phyloP scores from a whole-genome alignment of 1,284 basidiomycete genomes.

The Austropuccinia psidii region DNA sequence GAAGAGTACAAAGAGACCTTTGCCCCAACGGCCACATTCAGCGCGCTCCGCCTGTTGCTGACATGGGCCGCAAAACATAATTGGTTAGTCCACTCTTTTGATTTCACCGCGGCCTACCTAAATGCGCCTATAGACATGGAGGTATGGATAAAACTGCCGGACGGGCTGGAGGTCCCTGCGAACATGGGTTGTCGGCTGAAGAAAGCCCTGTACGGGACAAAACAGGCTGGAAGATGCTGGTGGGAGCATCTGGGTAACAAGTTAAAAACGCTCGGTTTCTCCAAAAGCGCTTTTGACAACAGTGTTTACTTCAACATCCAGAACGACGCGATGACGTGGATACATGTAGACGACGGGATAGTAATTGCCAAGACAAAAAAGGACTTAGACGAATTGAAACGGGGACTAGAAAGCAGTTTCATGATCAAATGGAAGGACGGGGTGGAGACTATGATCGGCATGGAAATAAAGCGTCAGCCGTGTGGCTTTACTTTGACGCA shows the following conservation, averaged over 20 bases:
- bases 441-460: not conserved
- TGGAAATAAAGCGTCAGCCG: not conserved
- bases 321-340: not conserved
- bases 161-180: not conserved
- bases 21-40: too few species aligned
- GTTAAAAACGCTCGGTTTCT: not conserved
- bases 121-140: constrained; percentile 2
- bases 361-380: not conserved
- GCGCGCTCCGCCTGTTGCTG: too few species aligned
- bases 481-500: not conserved
- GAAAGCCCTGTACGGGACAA: constrained; percentile 12
- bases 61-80: too few species aligned
- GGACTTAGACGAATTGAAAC: not conserved
- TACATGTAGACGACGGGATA: constrained; percentile 5
- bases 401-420: not conserved
- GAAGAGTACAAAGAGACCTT: too few species aligned
- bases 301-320: not conserved
- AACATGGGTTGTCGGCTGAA: not conserved
- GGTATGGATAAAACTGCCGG: not conserved
- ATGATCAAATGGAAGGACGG: not conserved
- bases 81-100: not conserved
- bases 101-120: not conserved
- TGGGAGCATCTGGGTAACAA: not conserved
- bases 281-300: not conserved
- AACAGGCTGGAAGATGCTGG: not conserved